Conservation (phyloP, 108 stramenopile genomes). For the Thalassiosira profunda region DNA sequence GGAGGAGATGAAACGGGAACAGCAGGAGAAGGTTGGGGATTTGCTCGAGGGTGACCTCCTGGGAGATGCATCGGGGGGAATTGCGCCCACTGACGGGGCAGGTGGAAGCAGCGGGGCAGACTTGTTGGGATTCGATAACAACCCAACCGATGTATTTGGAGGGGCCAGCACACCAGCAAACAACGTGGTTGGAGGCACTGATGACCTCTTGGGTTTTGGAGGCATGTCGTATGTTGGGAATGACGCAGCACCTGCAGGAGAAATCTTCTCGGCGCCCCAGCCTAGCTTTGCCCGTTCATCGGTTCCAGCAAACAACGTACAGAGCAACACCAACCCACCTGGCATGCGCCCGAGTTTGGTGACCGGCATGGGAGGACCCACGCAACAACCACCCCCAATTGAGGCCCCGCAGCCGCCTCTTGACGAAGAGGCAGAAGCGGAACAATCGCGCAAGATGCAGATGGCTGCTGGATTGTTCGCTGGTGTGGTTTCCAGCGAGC, state of each 20-base stretch:
- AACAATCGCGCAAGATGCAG: constrained; percentile 32
- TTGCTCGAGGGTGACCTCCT: constrained; percentile 22
- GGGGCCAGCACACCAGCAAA: background rate
- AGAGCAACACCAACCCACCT: background rate
- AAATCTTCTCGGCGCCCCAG: background rate
- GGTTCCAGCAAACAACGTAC: too few relatives aligned
- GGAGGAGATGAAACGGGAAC: constrained; percentile 40
- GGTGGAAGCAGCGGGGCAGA: too few relatives aligned
- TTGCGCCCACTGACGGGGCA: constrained; percentile 5
- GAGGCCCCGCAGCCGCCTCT: background rate
- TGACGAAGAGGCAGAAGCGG: constrained; percentile 31
- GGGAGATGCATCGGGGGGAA: background rate
- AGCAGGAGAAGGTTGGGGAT: constrained; percentile 26
- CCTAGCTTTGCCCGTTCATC: background rate
- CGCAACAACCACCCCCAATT: background rate
- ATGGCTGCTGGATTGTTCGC: constrained; percentile 44
- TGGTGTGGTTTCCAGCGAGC: constrained; percentile 17
- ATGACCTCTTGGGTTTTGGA: constrained; percentile 32
- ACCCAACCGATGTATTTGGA: constrained; percentile 5
- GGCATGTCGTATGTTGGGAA: background rate
- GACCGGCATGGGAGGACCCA: constrained; percentile 14
- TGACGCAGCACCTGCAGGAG: background rate
- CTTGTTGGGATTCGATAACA: constrained; percentile 21
- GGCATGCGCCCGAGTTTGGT: constrained; percentile 35
- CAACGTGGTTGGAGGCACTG: background rate